Percentiles rank a stretch among this genome's conserved stretches.
phyloP scores from a whole-genome alignment of 306 rosid species.

The Arachis hypogaea region DNA sequence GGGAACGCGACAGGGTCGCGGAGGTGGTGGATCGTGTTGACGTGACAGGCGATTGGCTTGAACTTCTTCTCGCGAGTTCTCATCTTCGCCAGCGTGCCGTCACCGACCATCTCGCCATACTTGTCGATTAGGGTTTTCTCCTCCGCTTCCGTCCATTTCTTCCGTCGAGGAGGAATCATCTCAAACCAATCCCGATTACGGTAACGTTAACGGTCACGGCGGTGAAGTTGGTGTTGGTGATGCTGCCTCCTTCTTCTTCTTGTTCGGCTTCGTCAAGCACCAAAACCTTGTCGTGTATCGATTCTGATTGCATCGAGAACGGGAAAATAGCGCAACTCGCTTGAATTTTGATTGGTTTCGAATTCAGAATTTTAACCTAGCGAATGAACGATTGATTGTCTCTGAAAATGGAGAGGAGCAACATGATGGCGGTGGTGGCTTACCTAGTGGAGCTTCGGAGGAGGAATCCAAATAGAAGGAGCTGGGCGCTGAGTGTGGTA shows the following conservation, averaged over 20 bases:
- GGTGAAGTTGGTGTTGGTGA: background rate
- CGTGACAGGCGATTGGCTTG: constrained; percentile 84
- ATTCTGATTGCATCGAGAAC: constrained; percentile 47
- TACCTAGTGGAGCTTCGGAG: constrained; percentile 31
- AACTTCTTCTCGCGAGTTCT: constrained; percentile 94
- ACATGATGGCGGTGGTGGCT: background rate
- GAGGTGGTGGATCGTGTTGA: constrained; percentile 75
- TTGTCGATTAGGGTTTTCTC: constrained; percentile 90
- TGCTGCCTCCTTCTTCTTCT: constrained; percentile 10
- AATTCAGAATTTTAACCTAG: constrained; percentile 29
- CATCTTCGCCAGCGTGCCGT: constrained; percentile 85
- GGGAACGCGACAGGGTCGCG: constrained; percentile 75
- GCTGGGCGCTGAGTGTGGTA: background rate
- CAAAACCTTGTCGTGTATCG: constrained; percentile 38
- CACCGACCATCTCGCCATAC: constrained; percentile 81
- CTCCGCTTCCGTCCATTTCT: constrained; percentile 98
- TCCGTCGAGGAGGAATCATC: constrained; percentile 83
- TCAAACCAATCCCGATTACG: constrained; percentile 31
- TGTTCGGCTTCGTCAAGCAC: constrained; percentile 28
- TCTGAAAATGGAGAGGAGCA: background rate
- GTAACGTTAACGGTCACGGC: background rate
- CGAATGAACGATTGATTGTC: constrained; percentile 13
- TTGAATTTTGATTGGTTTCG: background rate
- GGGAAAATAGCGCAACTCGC: constrained; percentile 29
- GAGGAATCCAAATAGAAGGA: background rate